A percentile compares a stretch with the other conserved stretches of the same genome.
These are phyloP conservation scores for Auricularia sp. DNA, from an alignment of 768 basidiomycete species.

Conservation along the genomic window DNA sequence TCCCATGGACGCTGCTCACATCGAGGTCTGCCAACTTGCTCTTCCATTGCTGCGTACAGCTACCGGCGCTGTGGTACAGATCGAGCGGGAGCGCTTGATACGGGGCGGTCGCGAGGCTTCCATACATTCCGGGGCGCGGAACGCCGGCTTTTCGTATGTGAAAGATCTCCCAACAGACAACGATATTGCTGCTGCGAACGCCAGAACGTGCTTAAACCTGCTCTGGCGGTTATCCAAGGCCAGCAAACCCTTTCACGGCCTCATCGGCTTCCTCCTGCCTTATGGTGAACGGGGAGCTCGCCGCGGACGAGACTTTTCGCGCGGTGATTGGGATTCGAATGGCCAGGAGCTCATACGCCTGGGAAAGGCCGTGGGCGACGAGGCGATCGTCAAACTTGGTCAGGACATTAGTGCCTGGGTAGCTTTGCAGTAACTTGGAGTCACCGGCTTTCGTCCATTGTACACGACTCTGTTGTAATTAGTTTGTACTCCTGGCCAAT, in stretches of 20 bases:
- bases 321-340: constrained; percentile 52
- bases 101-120: background rate
- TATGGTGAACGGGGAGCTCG: constrained; percentile 42
- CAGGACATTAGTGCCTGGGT: background rate
- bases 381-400: constrained; percentile 34
- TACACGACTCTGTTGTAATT: too few relatives aligned
- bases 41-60: background rate
- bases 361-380: constrained; percentile 42
- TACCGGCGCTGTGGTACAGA: background rate
- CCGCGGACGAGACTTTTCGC: constrained; percentile 66
- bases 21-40: background rate
- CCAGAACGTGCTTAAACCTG: background rate
- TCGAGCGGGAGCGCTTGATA: background rate
- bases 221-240: background rate
- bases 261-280: constrained; percentile 28
- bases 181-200: background rate
- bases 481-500: background rate
- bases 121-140: background rate
- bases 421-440: background rate
- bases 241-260: background rate
- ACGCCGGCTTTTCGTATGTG: background rate
- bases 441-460: too few relatives aligned
- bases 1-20: background rate
- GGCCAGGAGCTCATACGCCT: constrained; percentile 37
- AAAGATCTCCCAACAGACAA: background rate